Conservation (phyloP, 805 yeast genomes). For the Ogataea thermomethanolica region DNA sequence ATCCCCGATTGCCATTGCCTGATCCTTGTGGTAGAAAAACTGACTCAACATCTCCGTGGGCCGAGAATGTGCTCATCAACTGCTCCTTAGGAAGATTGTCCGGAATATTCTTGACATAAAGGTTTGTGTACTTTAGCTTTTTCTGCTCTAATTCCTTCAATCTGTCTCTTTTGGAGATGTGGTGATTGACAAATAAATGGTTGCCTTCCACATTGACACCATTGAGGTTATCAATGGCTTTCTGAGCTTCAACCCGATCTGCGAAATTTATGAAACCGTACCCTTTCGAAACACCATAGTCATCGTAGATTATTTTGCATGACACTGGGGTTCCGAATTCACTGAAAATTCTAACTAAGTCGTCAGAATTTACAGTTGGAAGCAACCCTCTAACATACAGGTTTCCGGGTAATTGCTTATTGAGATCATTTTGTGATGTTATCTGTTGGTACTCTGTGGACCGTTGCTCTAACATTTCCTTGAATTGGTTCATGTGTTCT, state of each 20-base stretch:
- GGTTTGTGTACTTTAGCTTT: slow-evolving; percentile 47
- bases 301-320: slow-evolving; percentile 47
- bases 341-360: slow-evolving; percentile 36
- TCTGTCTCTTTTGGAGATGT: slow-evolving; percentile 62
- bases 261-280: slow-evolving; percentile 69
- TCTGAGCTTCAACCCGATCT: slow-evolving; percentile 54
- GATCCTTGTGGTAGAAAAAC: slow-evolving; percentile 48
- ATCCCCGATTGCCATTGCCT: slow-evolving; percentile 35
- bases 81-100: slow-evolving; percentile 34
- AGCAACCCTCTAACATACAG: slow-evolving; percentile 51
- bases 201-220: slow-evolving; percentile 28
- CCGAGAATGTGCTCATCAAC: slow-evolving; percentile 41
- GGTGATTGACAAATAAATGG: slow-evolving; percentile 54
- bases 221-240: slow-evolving; percentile 48
- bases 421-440: slow-evolving; percentile 16
- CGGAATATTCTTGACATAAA: slow-evolving; percentile 54
- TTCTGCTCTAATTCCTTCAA: slow-evolving; percentile 43
- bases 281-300: slow-evolving; percentile 43
- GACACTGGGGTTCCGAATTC: slow-evolving; percentile 42
- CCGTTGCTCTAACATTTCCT: slow-evolving; percentile 11
- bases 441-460: slow-evolving; percentile 17
- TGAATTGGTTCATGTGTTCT: slow-evolving; percentile 16
- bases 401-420: slow-evolving; percentile 45
- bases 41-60: slow-evolving; percentile 47
- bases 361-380: slow-evolving; percentile 36